phyloP scores from a whole-genome alignment of 164 flowering plant species.

The Berberis vulgaris region DNA sequence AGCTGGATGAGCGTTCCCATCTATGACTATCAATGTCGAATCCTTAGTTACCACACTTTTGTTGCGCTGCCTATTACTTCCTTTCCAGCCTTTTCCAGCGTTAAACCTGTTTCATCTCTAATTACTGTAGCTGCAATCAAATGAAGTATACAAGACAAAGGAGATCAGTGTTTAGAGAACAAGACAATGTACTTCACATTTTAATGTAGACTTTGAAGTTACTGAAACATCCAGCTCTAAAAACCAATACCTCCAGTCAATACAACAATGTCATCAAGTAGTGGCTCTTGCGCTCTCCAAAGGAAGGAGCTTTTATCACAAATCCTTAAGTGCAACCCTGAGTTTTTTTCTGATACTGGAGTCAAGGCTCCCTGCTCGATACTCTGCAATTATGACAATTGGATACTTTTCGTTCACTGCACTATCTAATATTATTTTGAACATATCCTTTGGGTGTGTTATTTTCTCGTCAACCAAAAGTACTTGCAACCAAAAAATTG shows the following conservation, averaged over 20 bases:
- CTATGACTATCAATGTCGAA: conserved; percentile 71
- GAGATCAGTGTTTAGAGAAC: too few species aligned
- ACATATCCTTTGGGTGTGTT: conserved; percentile 56
- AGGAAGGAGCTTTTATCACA: conserved; percentile 85
- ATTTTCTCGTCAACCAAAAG: conserved; percentile 87
- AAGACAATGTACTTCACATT: background rate
- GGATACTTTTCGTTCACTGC: conserved; percentile 81
- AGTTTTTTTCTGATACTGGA: conserved; percentile 81
- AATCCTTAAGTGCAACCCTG: conserved; percentile 61
- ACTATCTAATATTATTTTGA: conserved; percentile 48
- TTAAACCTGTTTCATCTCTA: conserved; percentile 72
- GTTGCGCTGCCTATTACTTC: conserved; percentile 67
- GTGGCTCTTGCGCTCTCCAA: conserved; percentile 86
- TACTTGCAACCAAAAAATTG: conserved; percentile 46
- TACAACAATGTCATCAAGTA: conserved; percentile 85
- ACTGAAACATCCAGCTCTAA: background rate
- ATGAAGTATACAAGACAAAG: background rate
- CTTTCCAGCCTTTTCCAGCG: conserved; percentile 56
- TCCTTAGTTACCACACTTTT: conserved; percentile 77
- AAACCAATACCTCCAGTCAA: conserved; percentile 68
- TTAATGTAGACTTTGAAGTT: background rate
- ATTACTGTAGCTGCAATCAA: conserved; percentile 60
- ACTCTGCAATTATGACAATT: conserved; percentile 64
- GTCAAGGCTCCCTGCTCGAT: conserved; percentile 81
- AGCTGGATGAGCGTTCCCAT: conserved; percentile 68